These are phyloP conservation scores for Scutellaria baicalensis DNA, from an alignment of 257 asterid genomes.

Conservation along the genomic window DNA sequence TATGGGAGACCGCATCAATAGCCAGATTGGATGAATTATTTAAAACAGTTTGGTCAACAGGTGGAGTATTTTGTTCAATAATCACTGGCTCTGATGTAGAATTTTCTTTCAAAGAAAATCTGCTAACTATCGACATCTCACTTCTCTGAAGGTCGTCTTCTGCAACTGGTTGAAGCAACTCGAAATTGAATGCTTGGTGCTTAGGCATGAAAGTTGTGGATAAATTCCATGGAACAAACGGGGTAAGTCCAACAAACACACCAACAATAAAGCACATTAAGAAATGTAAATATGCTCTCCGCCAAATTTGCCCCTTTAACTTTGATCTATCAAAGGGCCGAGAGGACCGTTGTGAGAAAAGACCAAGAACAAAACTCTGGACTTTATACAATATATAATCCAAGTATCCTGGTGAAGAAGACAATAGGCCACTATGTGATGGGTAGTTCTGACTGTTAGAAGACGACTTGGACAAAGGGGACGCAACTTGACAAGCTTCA, in stretches of 20 bases:
- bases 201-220: slow-evolving; percentile 30
- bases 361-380: slow-evolving; percentile 36
- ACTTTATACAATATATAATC: slow-evolving; percentile 43
- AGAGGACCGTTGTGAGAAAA: slow-evolving; percentile 47
- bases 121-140: slow-evolving; percentile 15
- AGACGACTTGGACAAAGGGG: slow-evolving; percentile 62
- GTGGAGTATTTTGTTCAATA: slow-evolving; percentile 16
- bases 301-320: slow-evolving; percentile 53
- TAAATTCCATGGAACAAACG: slow-evolving; percentile 35
- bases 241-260: slow-evolving; percentile 48
- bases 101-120: slow-evolving; percentile 14
- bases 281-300: slow-evolving; percentile 55
- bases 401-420: slow-evolving; percentile 38
- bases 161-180: slow-evolving; percentile 23
- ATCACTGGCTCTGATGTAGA: slow-evolving; percentile 11
- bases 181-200: slow-evolving; percentile 35
- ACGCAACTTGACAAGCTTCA: slow-evolving; percentile 50
- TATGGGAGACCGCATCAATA: slow-evolving; percentile 17
- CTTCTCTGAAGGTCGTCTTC: slow-evolving; percentile 18
- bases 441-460: slow-evolving; percentile 39
- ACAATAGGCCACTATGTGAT: slow-evolving; percentile 18
- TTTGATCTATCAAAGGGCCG: slow-evolving; percentile 48
- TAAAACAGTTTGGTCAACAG: not conserved
- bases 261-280: slow-evolving; percentile 53
- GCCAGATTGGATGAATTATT: slow-evolving; percentile 22